A percentile compares a stretch with the other conserved stretches of the same genome.
phyloP scores from a whole-genome alignment of 768 basidiomycete genomes.

The Lactifluus subvellereus region DNA sequence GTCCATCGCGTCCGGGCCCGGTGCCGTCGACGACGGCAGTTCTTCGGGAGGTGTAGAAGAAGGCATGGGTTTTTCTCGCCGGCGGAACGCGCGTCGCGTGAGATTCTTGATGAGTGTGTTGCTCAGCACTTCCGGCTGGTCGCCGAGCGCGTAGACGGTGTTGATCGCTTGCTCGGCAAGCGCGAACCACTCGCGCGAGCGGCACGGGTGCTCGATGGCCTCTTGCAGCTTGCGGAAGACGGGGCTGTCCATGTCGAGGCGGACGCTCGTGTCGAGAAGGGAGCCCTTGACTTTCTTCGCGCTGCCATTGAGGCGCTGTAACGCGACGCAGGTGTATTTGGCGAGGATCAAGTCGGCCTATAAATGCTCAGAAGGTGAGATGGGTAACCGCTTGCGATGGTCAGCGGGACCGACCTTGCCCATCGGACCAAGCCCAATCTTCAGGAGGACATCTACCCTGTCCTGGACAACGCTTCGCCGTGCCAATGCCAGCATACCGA shows the following conservation, averaged over 20 bases:
- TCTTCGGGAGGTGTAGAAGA: slow-evolving; percentile 29
- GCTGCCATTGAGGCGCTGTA: slow-evolving; percentile 89
- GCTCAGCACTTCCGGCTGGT: slow-evolving; percentile 86
- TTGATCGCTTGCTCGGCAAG: slow-evolving; percentile 97
- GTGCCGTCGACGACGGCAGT: slow-evolving; percentile 24
- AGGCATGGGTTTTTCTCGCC: slow-evolving; percentile 18
- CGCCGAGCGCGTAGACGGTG: slow-evolving; percentile 89
- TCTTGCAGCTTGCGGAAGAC: slow-evolving; percentile 82
- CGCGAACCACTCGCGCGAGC: slow-evolving; percentile 92
- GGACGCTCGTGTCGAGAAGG: slow-evolving; percentile 75
- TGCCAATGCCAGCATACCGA: slow-evolving; percentile 95
- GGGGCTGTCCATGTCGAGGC: slow-evolving; percentile 79
- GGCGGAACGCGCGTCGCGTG: slow-evolving; percentile 61
- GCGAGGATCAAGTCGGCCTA: slow-evolving; percentile 87
- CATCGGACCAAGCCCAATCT: slow-evolving; percentile 75
- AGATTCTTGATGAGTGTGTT: slow-evolving; percentile 75
- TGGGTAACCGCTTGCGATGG: background rate
- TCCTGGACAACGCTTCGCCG: slow-evolving; percentile 73
- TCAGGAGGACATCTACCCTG: slow-evolving; percentile 77
- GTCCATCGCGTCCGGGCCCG: slow-evolving; percentile 49
- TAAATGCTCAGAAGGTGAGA: background rate
- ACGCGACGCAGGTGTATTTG: slow-evolving; percentile 87
- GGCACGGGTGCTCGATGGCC: slow-evolving; percentile 72
- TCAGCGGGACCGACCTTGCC: slow-evolving; percentile 56
- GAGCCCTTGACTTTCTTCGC: slow-evolving; percentile 98